Evolutionary conservation across 2,329 filamentous ascomycete genomes (phyloP).

Genomic region (Aspergillus carbonarius): DNA sequence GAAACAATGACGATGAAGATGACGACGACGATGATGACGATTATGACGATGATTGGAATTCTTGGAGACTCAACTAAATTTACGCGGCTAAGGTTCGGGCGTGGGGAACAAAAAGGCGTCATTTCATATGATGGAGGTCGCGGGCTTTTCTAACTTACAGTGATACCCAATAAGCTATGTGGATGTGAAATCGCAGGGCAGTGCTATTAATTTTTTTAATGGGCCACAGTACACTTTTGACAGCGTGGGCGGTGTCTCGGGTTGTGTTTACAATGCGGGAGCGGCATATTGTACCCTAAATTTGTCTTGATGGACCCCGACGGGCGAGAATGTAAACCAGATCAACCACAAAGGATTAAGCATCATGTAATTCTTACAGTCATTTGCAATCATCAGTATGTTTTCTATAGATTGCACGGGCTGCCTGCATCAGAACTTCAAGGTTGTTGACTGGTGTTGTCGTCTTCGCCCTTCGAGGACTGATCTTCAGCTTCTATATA

Average conservation of each 20-base stretch:
- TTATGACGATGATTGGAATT: constrained; percentile 52
- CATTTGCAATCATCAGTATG: neutral
- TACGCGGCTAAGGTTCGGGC: constrained; percentile 17
- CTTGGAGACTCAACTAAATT: constrained; percentile 41
- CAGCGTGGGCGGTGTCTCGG: neutral
- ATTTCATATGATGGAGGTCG: constrained; percentile 25
- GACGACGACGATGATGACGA: constrained; percentile 50
- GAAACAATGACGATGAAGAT: constrained; percentile 23
- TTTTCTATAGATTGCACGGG: neutral
- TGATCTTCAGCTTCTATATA: constrained; percentile 36
- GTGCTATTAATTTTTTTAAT: constrained; percentile 17
- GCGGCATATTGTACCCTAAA: neutral
- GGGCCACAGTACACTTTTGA: constrained; percentile 9
- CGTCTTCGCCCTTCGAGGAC: neutral
- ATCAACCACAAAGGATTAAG: constrained; percentile 5
- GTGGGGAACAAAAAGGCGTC: constrained; percentile 22
- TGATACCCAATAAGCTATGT: constrained; percentile 37
- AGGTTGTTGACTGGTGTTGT: neutral
- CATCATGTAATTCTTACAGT: constrained; percentile 11
- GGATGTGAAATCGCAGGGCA: constrained; percentile 19
- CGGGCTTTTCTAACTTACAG: constrained; percentile 30
- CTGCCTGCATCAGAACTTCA: neutral
- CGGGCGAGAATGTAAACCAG: neutral
- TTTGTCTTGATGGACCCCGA: neutral
- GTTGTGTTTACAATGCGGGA: constrained; percentile 1